Evolutionary conservation across 176 grass and related monocot genomes (phyloP).

Genomic region (Ampelocalamus luodianensis): DNA sequence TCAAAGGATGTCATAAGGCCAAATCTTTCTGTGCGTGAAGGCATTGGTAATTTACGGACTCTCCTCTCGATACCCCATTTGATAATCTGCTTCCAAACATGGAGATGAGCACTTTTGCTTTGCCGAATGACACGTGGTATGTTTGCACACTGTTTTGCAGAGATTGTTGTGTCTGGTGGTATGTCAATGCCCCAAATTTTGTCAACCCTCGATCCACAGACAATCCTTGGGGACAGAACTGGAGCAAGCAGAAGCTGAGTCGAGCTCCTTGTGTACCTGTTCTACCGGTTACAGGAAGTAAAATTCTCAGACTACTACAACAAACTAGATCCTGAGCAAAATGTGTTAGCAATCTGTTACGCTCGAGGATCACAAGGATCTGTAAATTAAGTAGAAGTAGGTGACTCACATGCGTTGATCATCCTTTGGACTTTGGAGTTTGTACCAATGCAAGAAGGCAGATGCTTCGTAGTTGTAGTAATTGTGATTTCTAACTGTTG

Average conservation of each 20-base stretch:
- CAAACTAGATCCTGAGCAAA: slow-evolving; percentile 36
- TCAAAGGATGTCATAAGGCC: slow-evolving; percentile 93
- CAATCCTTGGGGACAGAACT: slow-evolving; percentile 46
- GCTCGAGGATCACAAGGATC: slow-evolving; percentile 32
- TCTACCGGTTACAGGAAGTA: slow-evolving; percentile 15
- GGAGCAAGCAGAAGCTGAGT: slow-evolving; percentile 72
- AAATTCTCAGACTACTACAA: slow-evolving; percentile 26
- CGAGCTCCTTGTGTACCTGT: slow-evolving; percentile 11
- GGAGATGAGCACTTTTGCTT: background rate
- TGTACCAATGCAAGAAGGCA: slow-evolving; percentile 23
- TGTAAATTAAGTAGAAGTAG: slow-evolving; percentile 58
- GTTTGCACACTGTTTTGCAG: slow-evolving; percentile 44
- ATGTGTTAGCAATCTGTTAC: background rate
- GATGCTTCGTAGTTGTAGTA: slow-evolving; percentile 17
- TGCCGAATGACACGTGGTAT: background rate
- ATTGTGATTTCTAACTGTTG: background rate
- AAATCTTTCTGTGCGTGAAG: slow-evolving; percentile 94
- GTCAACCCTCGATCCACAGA: slow-evolving; percentile 77
- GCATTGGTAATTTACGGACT: slow-evolving; percentile 66
- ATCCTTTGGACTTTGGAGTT: slow-evolving; percentile 28
- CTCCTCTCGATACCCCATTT: background rate
- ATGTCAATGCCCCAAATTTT: slow-evolving; percentile 98
- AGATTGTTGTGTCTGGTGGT: slow-evolving; percentile 94
- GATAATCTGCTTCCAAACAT: slow-evolving; percentile 30
- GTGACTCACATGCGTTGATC: slow-evolving; percentile 24